Percentiles rank a stretch among this genome's conserved stretches.
These are phyloP conservation scores for Lipomyces yamadae DNA, from an alignment of 805 yeast genomes.

Conservation along the genomic window DNA sequence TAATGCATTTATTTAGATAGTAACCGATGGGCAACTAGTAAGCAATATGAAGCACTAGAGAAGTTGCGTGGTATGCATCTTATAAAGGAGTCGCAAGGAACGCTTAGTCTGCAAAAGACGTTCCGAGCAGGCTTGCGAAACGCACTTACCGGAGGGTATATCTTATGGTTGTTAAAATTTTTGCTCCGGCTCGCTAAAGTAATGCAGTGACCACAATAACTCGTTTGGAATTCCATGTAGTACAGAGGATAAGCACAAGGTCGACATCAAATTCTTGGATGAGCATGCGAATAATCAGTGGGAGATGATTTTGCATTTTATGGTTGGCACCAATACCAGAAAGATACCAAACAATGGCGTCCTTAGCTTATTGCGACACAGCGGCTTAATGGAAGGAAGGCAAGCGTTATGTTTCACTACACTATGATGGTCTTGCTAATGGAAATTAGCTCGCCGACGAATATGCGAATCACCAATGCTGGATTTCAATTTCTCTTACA, in stretches of 20 bases:
- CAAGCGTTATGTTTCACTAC: constrained; percentile 5
- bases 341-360: constrained; percentile 82
- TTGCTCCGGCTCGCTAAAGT: background rate
- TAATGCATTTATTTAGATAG: constrained; percentile 39
- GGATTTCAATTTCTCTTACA: constrained; percentile 95
- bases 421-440: constrained; percentile 6
- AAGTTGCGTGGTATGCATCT: constrained; percentile 77
- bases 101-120: constrained; percentile 65
- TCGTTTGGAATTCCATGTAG: constrained; percentile 79
- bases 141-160: constrained; percentile 80
- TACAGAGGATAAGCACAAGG: constrained; percentile 58
- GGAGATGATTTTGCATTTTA: constrained; percentile 94
- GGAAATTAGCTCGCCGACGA: constrained; percentile 39
- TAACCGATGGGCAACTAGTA: constrained; percentile 47
- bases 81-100: constrained; percentile 60
- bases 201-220: constrained; percentile 52
- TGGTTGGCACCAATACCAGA: constrained; percentile 89
- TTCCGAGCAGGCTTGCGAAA: constrained; percentile 77
- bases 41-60: constrained; percentile 77
- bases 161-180: background rate
- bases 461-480: constrained; percentile 76
- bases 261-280: constrained; percentile 71
- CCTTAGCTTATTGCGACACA: constrained; percentile 70
- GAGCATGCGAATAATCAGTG: constrained; percentile 83
- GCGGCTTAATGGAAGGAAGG: constrained; percentile 78